Percentiles rank a stretch among this genome's conserved stretches.
phyloP scores from a whole-genome alignment of 441 rosid genomes.

The Melastoma candidum region DNA sequence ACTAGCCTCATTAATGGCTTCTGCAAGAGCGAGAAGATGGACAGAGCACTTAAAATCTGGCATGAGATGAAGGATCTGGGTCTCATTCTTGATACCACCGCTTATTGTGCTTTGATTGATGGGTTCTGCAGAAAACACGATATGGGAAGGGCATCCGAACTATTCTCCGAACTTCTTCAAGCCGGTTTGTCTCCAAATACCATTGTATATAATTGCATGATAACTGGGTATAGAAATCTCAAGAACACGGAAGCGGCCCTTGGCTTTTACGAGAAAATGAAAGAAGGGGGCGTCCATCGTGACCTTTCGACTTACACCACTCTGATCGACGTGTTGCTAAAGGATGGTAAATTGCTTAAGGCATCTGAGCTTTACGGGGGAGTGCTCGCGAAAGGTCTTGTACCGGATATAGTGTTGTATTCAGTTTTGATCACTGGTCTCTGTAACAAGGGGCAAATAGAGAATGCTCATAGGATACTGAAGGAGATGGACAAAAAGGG shows the following conservation, averaged over 20 bases:
- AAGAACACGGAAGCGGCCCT: constrained; percentile 58
- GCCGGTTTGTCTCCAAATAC: constrained; percentile 45
- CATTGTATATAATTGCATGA: constrained; percentile 41
- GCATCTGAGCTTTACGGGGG: constrained; percentile 49
- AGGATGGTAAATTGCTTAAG: constrained; percentile 31
- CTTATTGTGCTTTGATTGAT: constrained; percentile 47
- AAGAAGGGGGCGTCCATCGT: constrained; percentile 34
- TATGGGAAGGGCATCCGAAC: constrained; percentile 41
- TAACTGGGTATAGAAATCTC: constrained; percentile 48
- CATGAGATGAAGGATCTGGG: constrained; percentile 45
- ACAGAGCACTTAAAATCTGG: constrained; percentile 41
- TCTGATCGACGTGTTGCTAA: constrained; percentile 54
- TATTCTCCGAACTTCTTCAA: constrained; percentile 49
- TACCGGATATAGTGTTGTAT: constrained; percentile 38
- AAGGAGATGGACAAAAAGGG: constrained; percentile 45
- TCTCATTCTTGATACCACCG: constrained; percentile 36
- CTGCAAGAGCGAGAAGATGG: constrained; percentile 34
- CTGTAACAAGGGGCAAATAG: constrained; percentile 37
- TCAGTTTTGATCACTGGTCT: constrained; percentile 50
- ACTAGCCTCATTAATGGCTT: constrained; percentile 47
- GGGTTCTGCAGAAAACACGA: constrained; percentile 43
- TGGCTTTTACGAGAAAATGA: constrained; percentile 42
- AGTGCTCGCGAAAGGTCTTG: constrained; percentile 47
- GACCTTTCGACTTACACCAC: constrained; percentile 51
- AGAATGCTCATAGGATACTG: constrained; percentile 43